Evolutionary conservation across 2,329 filamentous ascomycete species (phyloP), one percentile per base, ranked within the genome.

Genomic region (Ophiostoma himal-ulmi): DNA sequence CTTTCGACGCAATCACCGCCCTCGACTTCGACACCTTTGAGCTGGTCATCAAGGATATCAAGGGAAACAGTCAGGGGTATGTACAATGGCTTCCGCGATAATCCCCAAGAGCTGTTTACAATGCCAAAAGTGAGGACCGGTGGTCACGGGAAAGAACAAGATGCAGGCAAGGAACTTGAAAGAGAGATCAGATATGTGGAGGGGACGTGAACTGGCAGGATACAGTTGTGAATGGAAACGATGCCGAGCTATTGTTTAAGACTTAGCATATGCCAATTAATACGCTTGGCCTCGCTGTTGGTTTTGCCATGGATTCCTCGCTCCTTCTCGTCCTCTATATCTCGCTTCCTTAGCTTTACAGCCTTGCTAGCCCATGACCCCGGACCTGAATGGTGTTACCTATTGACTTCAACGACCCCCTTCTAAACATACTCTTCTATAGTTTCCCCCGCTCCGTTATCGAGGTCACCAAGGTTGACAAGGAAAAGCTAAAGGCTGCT

Each of bases 51-150:
- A 92, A 88, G 83, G 94, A 98, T 82, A 86, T 94, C 75, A 94
- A 93, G 83, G 94, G 93, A 74, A 82, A 90, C 78, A 95, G 91
- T 85, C 94, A 94, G 92, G 94, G 94, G 95, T 99, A 99, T 87
- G 95, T 99, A 83, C 88, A 89, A 83, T 91, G 91, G 91, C 93
- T 97, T 86, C 94, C 94, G 76, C 92, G 88, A 84, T 97, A 94
- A 75, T 74, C 26, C 22, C n/a, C 30, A 30, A 30, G n/a, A 7
- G 17, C 6, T 4, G 8, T 57, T 26, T 5, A 20, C 13, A 48
- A 26, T 57, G n/a, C 22, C n/a, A 57, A 30, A 13, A 11, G 22
- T 17, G n/a, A 57, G 22, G 30, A 26, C 52, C 22, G 26, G 52
- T 22, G 52, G n/a, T 57, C n/a, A 26, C 26, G 52, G 52, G 52